Percentiles rank a stretch among this genome's conserved stretches.
phyloP scores from a whole-genome alignment of 345 rosid genomes.

The Aethionema arabicum region DNA sequence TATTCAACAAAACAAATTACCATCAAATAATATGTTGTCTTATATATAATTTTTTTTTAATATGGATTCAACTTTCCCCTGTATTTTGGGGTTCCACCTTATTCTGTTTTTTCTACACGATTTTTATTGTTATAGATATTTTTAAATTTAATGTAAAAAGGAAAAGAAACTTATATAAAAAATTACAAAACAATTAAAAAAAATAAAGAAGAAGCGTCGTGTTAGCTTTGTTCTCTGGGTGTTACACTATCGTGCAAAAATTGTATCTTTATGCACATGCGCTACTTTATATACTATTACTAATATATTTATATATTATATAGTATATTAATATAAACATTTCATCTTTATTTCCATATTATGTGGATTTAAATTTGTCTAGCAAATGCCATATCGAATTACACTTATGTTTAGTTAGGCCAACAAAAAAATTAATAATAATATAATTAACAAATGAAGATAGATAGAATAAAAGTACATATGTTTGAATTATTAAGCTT shows the following conservation, averaged over 20 bases:
- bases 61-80: constrained; percentile 30
- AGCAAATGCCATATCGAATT: constrained; percentile 2
- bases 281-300: constrained; percentile 24
- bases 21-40: not conserved
- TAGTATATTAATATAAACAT: constrained; percentile 18
- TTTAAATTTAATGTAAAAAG: constrained; percentile 28
- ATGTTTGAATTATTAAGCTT: too few relatives aligned
- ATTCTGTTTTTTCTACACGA: constrained; percentile 33
- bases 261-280: constrained; percentile 40
- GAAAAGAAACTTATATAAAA: constrained; percentile 11
- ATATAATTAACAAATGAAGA: too few relatives aligned
- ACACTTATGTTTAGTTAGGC: not conserved
- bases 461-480: too few relatives aligned
- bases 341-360: constrained; percentile 31
- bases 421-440: too few relatives aligned
- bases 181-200: constrained; percentile 4
- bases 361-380: constrained; percentile 22
- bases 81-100: constrained; percentile 40
- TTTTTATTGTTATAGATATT: constrained; percentile 17
- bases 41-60: not conserved
- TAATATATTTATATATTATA: not conserved
- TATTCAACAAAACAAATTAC: too few relatives aligned
- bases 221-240: constrained; percentile 38
- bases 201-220: constrained; percentile 30
- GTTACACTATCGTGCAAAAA: constrained; percentile 37